Percentiles rank a stretch among this genome's conserved stretches.
phyloP scores from a whole-genome alignment of 2,329 filamentous ascomycete genomes.

The Chaetomiaceae sp. region DNA sequence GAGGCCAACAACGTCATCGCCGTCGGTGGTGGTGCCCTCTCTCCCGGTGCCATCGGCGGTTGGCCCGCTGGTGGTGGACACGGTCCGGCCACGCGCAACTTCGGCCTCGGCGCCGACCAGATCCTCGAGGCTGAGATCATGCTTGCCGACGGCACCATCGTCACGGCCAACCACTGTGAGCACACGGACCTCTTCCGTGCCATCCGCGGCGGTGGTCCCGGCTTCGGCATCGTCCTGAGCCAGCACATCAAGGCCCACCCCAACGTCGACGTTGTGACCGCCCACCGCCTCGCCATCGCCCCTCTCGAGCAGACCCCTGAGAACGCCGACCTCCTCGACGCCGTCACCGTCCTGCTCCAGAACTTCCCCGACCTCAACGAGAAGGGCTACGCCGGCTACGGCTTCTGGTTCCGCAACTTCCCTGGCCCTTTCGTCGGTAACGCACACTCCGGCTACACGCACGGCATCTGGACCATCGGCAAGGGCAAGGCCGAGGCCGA shows the following conservation, averaged over 20 bases:
- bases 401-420: conserved; percentile 15
- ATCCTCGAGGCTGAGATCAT: conserved; percentile 47
- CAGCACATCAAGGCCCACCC: conserved; percentile 14
- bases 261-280: conserved; percentile 9
- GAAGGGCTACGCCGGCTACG: conserved; percentile 11
- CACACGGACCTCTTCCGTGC: conserved; percentile 17
- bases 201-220: conserved; percentile 16
- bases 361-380: conserved; percentile 3
- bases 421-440: conserved; percentile 9
- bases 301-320: conserved; percentile 10
- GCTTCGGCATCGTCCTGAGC: conserved; percentile 17
- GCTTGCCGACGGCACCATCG: conserved; percentile 22
- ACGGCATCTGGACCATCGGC: conserved; percentile 15
- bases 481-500: conserved; percentile 10
- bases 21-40: conserved; percentile 45
- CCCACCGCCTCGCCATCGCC: conserved; percentile 8
- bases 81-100: conserved; percentile 37
- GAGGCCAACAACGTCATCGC: conserved; percentile 36
- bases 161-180: conserved; percentile 19
- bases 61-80: conserved; percentile 54
- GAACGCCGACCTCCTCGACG: conserved; percentile 14
- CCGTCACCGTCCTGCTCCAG: conserved; percentile 9
- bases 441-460: conserved; percentile 9
- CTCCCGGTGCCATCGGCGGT: conserved; percentile 50
- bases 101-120: conserved; percentile 51